Evolutionary conservation across 2,329 filamentous ascomycete genomes (phyloP).

Genomic region (Colletotrichum sp.): DNA sequence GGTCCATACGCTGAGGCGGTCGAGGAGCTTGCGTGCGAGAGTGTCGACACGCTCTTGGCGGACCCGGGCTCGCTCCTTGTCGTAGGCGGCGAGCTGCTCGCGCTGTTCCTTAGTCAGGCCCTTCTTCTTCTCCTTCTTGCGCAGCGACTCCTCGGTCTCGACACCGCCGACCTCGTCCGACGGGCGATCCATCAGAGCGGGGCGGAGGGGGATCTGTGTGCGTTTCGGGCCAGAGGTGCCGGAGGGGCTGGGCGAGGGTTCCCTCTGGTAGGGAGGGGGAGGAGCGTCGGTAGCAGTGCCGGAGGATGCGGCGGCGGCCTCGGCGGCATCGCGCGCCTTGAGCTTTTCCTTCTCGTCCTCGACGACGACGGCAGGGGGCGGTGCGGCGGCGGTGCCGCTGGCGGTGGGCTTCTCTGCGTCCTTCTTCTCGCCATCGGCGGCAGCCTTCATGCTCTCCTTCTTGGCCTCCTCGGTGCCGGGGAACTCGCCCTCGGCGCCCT

Average conservation of each 20-base stretch:
- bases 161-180: slow-evolving; percentile 76
- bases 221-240: slow-evolving; percentile 39
- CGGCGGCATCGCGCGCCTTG: slow-evolving; percentile 17
- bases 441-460: slow-evolving; percentile 56
- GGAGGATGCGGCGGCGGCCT: slow-evolving; percentile 11
- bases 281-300: slow-evolving; percentile 22
- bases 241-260: slow-evolving; percentile 40
- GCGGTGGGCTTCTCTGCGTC: slow-evolving; percentile 29
- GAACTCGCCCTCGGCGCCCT: slow-evolving; percentile 55
- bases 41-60: slow-evolving; percentile 90
- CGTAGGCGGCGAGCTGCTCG: slow-evolving; percentile 87
- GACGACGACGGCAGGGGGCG: slow-evolving; percentile 44
- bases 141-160: slow-evolving; percentile 60
- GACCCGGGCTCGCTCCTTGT: slow-evolving; percentile 81
- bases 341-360: slow-evolving; percentile 37
- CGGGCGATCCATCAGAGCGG: slow-evolving; percentile 82
- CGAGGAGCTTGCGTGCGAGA: slow-evolving; percentile 81
- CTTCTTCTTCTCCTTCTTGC: slow-evolving; percentile 79
- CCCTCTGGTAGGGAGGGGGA: slow-evolving; percentile 35
- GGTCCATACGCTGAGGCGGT: slow-evolving; percentile 93
- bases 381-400: slow-evolving; percentile 23
- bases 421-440: slow-evolving; percentile 31
- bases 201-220: slow-evolving; percentile 73
- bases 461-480: slow-evolving; percentile 62
- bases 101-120: slow-evolving; percentile 88